phyloP scores from a whole-genome alignment of 345 rosid species.

The Schrenkiella parvula region DNA sequence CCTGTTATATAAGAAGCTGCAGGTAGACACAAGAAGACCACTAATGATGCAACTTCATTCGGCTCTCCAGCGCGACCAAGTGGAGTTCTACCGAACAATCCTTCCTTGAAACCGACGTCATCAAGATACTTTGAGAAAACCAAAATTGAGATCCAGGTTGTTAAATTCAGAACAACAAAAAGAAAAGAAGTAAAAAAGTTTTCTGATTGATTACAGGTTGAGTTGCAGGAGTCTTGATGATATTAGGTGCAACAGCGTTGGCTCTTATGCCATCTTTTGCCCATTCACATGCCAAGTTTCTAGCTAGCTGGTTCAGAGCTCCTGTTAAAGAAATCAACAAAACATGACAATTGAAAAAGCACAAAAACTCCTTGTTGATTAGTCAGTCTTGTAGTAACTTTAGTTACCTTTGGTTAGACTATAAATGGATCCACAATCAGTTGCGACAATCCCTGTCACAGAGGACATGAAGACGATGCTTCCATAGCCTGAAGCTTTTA shows the following conservation, averaged over 20 bases:
- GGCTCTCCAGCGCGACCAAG: conserved; percentile 43
- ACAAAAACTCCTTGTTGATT: too few species aligned
- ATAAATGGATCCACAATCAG: conserved; percentile 27
- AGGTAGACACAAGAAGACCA: conserved; percentile 51
- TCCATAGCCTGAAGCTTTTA: conserved; percentile 50
- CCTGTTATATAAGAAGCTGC: conserved; percentile 57
- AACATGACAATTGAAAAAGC: too few species aligned
- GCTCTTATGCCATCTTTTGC: not conserved
- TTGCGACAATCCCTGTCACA: conserved; percentile 19
- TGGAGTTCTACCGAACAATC: conserved; percentile 33
- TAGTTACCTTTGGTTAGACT: too few species aligned
- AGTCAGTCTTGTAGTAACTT: too few species aligned
- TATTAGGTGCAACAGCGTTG: not conserved
- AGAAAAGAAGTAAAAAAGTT: not conserved
- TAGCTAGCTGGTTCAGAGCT: conserved; percentile 50
- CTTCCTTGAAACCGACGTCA: not conserved
- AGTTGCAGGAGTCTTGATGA: conserved; percentile 38
- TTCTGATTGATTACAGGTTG: not conserved
- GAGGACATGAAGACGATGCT: conserved; percentile 54
- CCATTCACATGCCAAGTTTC: conserved; percentile 52
- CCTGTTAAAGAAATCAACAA: conserved; percentile 28
- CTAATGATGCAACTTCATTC: conserved; percentile 47
- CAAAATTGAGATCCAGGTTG: not conserved
- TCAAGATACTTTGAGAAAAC: not conserved
- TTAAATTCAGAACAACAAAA: not conserved